These are phyloP conservation scores for Geotrichum phurueaensis DNA, from an alignment of 1,139 yeast genomes.

Conservation along the genomic window DNA sequence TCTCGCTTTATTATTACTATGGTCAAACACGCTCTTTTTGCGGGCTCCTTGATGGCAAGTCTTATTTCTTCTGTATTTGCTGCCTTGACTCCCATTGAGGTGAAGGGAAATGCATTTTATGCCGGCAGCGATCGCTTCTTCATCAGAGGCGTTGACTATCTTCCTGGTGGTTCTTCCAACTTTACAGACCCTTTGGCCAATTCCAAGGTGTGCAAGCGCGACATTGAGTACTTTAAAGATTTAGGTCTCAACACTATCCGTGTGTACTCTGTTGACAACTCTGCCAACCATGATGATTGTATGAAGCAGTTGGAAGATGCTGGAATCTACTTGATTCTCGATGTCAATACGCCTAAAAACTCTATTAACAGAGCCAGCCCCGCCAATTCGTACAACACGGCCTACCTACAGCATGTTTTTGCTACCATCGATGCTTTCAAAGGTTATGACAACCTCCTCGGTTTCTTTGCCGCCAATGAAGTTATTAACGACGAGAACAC, in stretches of 20 bases:
- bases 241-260: conserved; percentile 80
- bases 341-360: conserved; percentile 77
- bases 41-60: not conserved
- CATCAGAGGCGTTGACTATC: conserved; percentile 78
- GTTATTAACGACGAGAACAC: conserved; percentile 73
- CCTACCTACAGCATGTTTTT: conserved; percentile 41
- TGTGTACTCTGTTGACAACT: conserved; percentile 80
- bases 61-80: conserved; percentile 8
- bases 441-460: conserved; percentile 76
- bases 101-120: conserved; percentile 55
- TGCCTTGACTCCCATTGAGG: conserved; percentile 26
- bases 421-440: conserved; percentile 78
- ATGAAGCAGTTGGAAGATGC: conserved; percentile 88
- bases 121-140: conserved; percentile 78
- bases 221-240: conserved; percentile 60
- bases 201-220: conserved; percentile 62
- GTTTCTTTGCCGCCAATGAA: conserved; percentile 94
- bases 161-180: conserved; percentile 53
- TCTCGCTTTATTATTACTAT: not conserved
- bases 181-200: conserved; percentile 75
- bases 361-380: conserved; percentile 87
- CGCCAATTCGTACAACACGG: conserved; percentile 46
- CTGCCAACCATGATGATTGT: conserved; percentile 76
- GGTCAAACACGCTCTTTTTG: not conserved
- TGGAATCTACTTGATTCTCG: conserved; percentile 84